Evolutionary conservation across 805 yeast species (phyloP).

Genomic region (Hanseniaspora valbyensis): DNA sequence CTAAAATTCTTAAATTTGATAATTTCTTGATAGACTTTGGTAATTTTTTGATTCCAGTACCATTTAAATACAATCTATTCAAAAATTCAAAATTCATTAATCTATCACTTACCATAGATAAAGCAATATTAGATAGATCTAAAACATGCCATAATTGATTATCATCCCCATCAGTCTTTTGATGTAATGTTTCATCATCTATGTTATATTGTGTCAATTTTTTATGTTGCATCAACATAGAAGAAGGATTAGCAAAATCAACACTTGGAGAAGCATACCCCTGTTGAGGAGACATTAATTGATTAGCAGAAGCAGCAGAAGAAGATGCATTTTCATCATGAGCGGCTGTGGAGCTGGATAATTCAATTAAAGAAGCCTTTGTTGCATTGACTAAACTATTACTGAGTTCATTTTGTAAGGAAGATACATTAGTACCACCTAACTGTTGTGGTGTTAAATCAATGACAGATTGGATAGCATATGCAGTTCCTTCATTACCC

Average conservation of each 20-base stretch:
- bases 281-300: constrained; percentile 20
- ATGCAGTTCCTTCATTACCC: constrained; percentile 29
- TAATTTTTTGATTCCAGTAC: constrained; percentile 59
- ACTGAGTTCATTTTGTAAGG: constrained; percentile 11
- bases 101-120: constrained; percentile 56
- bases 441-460: constrained; percentile 22
- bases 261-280: constrained; percentile 22
- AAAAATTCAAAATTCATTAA: constrained; percentile 73
- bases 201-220: constrained; percentile 33
- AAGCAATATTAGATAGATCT: constrained; percentile 83
- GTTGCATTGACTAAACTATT: constrained; percentile 15
- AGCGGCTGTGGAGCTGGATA: constrained; percentile 7
- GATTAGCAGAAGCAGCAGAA: neutral
- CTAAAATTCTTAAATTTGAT: constrained; percentile 67
- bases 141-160: constrained; percentile 90
- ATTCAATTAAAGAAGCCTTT: constrained; percentile 15
- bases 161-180: constrained; percentile 27
- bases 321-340: neutral
- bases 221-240: constrained; percentile 31
- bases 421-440: constrained; percentile 11
- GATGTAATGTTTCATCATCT: constrained; percentile 60
- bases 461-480: constrained; percentile 32
- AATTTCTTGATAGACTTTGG: constrained; percentile 62
- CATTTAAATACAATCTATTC: constrained; percentile 76
- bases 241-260: constrained; percentile 23